Conservation (phyloP, 2,329 filamentous ascomycete genomes). For the Tolypocladium capitatum region DNA sequence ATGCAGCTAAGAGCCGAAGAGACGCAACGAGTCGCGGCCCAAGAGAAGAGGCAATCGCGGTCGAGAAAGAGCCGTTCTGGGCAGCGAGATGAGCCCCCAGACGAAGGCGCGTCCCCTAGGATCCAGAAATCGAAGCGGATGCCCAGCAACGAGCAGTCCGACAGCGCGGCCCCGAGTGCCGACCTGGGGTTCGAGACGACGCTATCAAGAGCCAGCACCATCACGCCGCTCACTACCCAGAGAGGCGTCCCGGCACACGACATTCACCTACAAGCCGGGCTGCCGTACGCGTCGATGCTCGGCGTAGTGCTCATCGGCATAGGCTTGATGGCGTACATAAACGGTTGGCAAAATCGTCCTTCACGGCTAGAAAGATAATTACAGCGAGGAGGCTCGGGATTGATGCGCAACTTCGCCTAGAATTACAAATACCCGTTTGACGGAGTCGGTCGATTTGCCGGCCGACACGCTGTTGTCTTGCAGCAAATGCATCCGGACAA, state of each 20-base stretch:
- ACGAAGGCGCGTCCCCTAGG: slow-evolving; percentile 7
- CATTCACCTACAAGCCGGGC: slow-evolving; percentile 33
- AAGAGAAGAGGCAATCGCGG: slow-evolving; percentile 25
- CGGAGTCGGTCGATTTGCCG: neutral
- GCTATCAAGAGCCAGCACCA: slow-evolving; percentile 34
- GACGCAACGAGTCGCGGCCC: slow-evolving; percentile 30
- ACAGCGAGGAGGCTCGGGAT: neutral
- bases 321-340: slow-evolving; percentile 76
- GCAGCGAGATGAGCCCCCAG: slow-evolving; percentile 7
- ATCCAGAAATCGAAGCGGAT: neutral
- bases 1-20: slow-evolving; percentile 63
- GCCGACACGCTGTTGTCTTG: neutral
- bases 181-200: slow-evolving; percentile 26
- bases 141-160: slow-evolving; percentile 1
- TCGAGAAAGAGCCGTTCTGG: slow-evolving; percentile 12
- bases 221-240: slow-evolving; percentile 29
- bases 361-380: slow-evolving; percentile 19
- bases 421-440: neutral
- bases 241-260: slow-evolving; percentile 28
- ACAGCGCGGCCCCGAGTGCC: slow-evolving; percentile 12
- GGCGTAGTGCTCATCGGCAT: slow-evolving; percentile 72
- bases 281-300: slow-evolving; percentile 71
- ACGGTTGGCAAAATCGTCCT: slow-evolving; percentile 53
- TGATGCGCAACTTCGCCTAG: neutral
- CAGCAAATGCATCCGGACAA: neutral